Evolutionary conservation across 352 stramenopile genomes (phyloP), one percentile per base, ranked within the genome.

Genomic region (Globisporangium yorkense): DNA sequence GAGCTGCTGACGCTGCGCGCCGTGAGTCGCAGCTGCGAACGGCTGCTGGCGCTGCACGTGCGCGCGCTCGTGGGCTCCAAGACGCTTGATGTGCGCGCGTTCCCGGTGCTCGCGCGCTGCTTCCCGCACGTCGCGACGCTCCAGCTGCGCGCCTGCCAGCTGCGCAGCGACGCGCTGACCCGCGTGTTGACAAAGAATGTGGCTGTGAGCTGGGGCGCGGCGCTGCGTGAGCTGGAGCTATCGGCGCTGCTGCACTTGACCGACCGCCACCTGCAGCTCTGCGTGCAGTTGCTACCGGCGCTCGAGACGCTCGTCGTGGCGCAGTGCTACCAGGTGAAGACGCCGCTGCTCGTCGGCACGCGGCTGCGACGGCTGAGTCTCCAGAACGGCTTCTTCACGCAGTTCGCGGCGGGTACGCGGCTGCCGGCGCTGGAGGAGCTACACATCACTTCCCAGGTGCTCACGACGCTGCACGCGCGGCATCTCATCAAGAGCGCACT

Each of bases 321-420:
- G 1, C 65, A 88, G 54, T 92, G 81, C 57, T 83, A 78, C 57
- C 68, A 87, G 46, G 57, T 92, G 56, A 72, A 77, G 55, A 63
- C 72, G 13, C 81, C 74, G 1, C 57, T 68, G 16, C 71, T 89
- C 29, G 15, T 62, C 8, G 67, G 65, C 3, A 57, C 68, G 5
- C 65, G 63, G 3, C 54, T 82, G 54, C 68, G 77, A 33, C 53
- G 39, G 10, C 24, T 92, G 13, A 45, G 70, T 9, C 60, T 92
- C 5, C 51, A 79, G 6, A 68, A 84, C 47, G 84, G 78, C 21
- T 63, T 75, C 10, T 29, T 87, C 12, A 70, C 56, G 2, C 57
- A 65, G 18, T 77, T 92, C 21, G 64, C 72, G 29, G 37, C 63
- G 1, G 70, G 74, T 18, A 80, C 77, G 24, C 70, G 52, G 9